These are phyloP conservation scores for Fraxinus floribunda DNA, from an alignment of 305 asterid genomes.

Conservation along the genomic window DNA sequence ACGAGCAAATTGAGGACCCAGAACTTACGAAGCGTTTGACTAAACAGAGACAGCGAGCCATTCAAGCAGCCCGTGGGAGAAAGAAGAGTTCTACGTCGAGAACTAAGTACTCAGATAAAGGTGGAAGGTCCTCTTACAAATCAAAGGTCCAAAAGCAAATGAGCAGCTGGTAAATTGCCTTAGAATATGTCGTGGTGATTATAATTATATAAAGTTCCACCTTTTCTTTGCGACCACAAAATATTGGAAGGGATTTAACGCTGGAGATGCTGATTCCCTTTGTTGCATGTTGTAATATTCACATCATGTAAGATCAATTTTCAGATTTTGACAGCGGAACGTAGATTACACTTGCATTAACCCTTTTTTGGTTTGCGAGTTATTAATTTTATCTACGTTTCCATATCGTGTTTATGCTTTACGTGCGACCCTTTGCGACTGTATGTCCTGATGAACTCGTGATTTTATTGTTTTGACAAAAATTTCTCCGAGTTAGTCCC, in stretches of 20 bases:
- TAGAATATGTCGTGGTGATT: not conserved
- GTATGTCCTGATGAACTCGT: not conserved
- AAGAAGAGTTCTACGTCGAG: constrained; percentile 59
- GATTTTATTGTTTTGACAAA: not conserved
- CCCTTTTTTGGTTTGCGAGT: not conserved
- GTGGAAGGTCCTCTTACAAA: constrained; percentile 70
- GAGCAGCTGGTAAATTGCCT: constrained; percentile 40
- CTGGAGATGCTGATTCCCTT: not conserved
- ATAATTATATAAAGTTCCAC: not conserved
- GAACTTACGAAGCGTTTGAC: constrained; percentile 62
- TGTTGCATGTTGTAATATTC: not conserved
- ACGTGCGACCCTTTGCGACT: not conserved
- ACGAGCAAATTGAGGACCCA: constrained; percentile 38
- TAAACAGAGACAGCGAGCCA: constrained; percentile 66
- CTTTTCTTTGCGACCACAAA: not conserved
- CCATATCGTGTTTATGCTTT: not conserved
- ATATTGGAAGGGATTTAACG: not conserved
- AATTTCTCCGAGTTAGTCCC: not conserved
- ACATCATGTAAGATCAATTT: not conserved
- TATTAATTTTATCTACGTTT: not conserved
- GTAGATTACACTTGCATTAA: not conserved
- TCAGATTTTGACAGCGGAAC: not conserved
- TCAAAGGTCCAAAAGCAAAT: constrained; percentile 67
- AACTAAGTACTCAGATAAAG: constrained; percentile 83
- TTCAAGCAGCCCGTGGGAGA: constrained; percentile 68